Evolutionary conservation across 192 early-diverging fungal species (phyloP), one percentile per base, ranked within the genome.

Genomic region (Dispira parvispora): DNA sequence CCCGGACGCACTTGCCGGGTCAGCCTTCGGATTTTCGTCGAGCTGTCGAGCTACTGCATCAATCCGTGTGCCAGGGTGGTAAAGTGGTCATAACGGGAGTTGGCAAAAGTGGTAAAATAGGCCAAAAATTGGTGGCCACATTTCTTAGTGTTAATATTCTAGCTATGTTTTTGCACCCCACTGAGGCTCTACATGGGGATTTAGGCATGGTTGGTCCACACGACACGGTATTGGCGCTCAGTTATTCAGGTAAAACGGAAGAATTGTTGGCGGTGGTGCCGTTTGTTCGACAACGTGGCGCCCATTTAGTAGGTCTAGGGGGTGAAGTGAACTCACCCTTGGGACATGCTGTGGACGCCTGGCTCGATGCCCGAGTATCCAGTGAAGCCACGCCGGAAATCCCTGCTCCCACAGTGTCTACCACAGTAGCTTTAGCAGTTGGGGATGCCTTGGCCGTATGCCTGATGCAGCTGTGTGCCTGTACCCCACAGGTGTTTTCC

Each of bases 51-150:
- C 58, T 65, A 21, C 45, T 77, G 16, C 67, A 67, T 38, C 62
- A 64, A 6, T 45, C 72, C 11, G 46, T 74, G 6, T 64, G 71
- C 49, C 23, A 45, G 16, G 75, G 75, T 8, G 75, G 75, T 12
- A 77, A 77, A 46, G 62, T 77, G 14, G 66, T 77, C 0, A 67
- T 77, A 1, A 75, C 73, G 0, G 75, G 75, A 18, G 75, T 77
- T 8, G 75, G 75, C 0, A 77, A 77, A 55, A 71, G 69, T 11
- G 75, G 75, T 16, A 77, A 77, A 63, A 73, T 77, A 63, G 75
- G 69, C 10, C 67, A 77, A 38, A 77, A 77, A 45, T 65, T 77
- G 6, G 66, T 68, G 0, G 72, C 72, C 1, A 77, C 75, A 18
- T 64, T 77, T 65, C 68, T 72, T 25, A 69, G 67, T 8, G 70